Base-by-base conservation (phyloP, 352 stramenopile genomes). In the Pythium diclinum region DNA sequence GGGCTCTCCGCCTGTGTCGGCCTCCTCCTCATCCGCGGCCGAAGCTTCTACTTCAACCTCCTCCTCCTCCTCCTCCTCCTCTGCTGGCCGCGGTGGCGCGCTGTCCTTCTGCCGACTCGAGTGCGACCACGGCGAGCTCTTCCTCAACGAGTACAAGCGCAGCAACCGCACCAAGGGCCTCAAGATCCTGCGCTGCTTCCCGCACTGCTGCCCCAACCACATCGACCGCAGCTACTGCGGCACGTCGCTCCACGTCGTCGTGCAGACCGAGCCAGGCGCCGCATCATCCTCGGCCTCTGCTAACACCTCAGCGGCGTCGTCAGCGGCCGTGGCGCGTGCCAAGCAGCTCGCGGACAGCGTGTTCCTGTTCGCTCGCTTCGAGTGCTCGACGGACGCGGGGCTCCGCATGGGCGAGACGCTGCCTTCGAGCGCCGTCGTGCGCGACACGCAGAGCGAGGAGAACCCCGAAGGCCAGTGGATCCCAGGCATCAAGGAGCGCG, bases 151-250 rank as follows among this genome's bases (percentile, higher is more conserved):
- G 56, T 91, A 91, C 71, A 91, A 89, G 71, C 71, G 82, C 61
- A 87, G 79, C 70, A 89, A 89, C 33, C 77, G 81, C 64, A 91
- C 82, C 47, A 91, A 89, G 44, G 80, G 82, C 0, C 71, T 89
- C 42, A 89, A 91, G 65, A 89, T 91, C 56, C 69, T 89, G 13
- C 75, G 80, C 14, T 74, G 68, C 52, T 74, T 71, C 48, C 63
- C 68, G 8, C 68, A 71, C 57, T 74, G 63, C 34, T 71, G 62
- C 28, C 68, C 63, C 2, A 62, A 67, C 59, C 68, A 74, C 52
- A 61, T 71, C 19, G 56, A 71, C n/a, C 68, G 68, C 47, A 68
- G 63, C 34, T 74, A 68, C 65, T 74, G 68, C 57, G 68, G 68
- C 25, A 63, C 68, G n/a, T 71, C 62, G 10, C 68, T 74, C n/a